Base-by-base conservation (phyloP, 208 protist genomes). In the Leishmania martiniquensis region DNA sequence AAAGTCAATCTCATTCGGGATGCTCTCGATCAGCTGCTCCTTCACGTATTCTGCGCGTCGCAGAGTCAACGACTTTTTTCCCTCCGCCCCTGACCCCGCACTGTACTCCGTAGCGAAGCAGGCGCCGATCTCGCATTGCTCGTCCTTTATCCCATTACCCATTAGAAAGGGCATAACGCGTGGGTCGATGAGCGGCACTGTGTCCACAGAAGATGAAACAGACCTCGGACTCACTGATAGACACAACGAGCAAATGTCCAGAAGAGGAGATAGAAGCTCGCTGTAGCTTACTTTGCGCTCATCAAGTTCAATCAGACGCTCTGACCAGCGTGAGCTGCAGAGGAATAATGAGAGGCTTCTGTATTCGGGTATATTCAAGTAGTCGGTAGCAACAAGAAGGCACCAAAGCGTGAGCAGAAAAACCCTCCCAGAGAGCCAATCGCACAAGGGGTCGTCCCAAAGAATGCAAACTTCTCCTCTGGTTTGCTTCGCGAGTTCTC, bases 1-100 rank as follows among this genome's bases (percentile, higher is more conserved):
- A 74, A 93, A 90, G 15, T 79, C 77, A 49, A 94, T 85, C 76
- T 94, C 92, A 51, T 85, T 80, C 15, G 89, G 87, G 75, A 96
- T 92, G 17, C 51, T 77, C 13, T 88, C 76, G 15, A 51, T 76
- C 37, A 95, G 72, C 29, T 77, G 72, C 39, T 93, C 86, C 34
- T 77, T 62, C 13, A 86, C 57, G 32, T 44, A 47, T 25, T 57
- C 47, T 17, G 57, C 71, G 12, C 68, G 85, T 42, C 65, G 54
- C 12, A 86, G 74, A n/a, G 73, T 52, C 42, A 93, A 55, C 37
- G 72, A 85, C 54, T 55, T 60, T 57, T 47, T 78, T 25, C 10
- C 15, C 15, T 87, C 52, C 9, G 20, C 37, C 25, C 71, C 55
- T 25, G 25, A n/a, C 17, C n/a, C 47, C 15, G 2, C 52, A n/a